Evolutionary conservation across 1,139 yeast genomes (phyloP).

Genomic region (Yamadazyma dendronema): DNA sequence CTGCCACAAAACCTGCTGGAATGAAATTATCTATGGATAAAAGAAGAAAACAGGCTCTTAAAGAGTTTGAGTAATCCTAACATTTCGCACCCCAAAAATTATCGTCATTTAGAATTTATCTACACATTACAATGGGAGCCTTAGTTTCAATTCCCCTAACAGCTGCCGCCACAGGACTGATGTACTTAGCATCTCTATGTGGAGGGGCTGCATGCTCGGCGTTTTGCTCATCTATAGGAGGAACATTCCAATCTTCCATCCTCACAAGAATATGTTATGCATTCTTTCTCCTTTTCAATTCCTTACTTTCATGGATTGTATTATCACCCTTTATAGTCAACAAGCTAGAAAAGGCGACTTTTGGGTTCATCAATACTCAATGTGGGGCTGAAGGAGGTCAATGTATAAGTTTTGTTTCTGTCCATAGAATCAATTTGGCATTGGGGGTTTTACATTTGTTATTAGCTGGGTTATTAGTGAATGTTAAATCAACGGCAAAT

Average conservation of each 20-base stretch:
- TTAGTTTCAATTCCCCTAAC: conserved; percentile 68
- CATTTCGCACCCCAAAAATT: neutral
- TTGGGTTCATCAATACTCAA: conserved; percentile 61
- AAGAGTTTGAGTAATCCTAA: conserved; percentile 31
- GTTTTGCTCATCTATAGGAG: conserved; percentile 59
- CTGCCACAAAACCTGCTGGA: conserved; percentile 8
- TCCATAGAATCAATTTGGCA: conserved; percentile 86
- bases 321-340: conserved; percentile 78
- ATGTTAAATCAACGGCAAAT: conserved; percentile 75
- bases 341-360: conserved; percentile 70
- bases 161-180: conserved; percentile 45
- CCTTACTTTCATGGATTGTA: conserved; percentile 86
- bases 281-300: conserved; percentile 68
- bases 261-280: conserved; percentile 79
- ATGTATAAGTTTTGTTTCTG: conserved; percentile 91
- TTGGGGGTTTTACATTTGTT: conserved; percentile 76
- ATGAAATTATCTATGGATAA: conserved; percentile 35
- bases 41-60: conserved; percentile 42
- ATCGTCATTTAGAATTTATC: neutral
- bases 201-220: conserved; percentile 86
- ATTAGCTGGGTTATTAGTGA: conserved; percentile 64
- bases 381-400: conserved; percentile 78
- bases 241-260: conserved; percentile 64
- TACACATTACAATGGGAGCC: conserved; percentile 72
- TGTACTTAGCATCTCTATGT: conserved; percentile 70